Base-by-base conservation (phyloP, 1,139 yeast species). In the Diutina rugosa region DNA sequence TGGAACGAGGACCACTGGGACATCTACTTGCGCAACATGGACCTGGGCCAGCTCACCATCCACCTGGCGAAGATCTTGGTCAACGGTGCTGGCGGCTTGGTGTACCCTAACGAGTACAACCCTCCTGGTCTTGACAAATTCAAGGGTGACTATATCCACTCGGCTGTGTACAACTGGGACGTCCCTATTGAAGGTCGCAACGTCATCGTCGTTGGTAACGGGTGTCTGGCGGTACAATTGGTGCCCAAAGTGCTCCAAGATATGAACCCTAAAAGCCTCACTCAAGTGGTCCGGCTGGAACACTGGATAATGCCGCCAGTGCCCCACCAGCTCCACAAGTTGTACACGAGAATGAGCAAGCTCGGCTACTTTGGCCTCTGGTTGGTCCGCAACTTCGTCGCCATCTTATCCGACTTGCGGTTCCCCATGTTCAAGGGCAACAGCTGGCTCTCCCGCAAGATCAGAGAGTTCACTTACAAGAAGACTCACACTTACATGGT, bases 141-240 rank as follows among this genome's bases (percentile, higher is more conserved):
- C 63, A 67, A 76, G 61, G 83, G 82, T 4, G 63, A 61, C 3
- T 74, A 73, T 61, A 71, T 77, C 71, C 83, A 79, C 61, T 74
- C 81, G 1, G 80, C 78, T 0, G 64, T 75, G 53, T 79, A 79
- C 76, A 73, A 79, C 59, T 75, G 76, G 60, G 59, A 64, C 14
- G 74, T 75, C 12, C 69, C 70, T 35, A 65, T 78, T 58, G 65
- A 69, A 56, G 69, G 64, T 51, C 35, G 38, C 8, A 48, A 48
- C 16, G 45, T 49, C 28, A 35, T 49, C 32, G 53, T 49, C 29
- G 45, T 49, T 49, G 53, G 53, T 30, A 49, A 49, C 29, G 53
- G 53, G 44, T 49, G 53, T 35, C 45, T 35, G 44, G 53, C 53
- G 26, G 45, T 30, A 5, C 53, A 49, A 16, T 30, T 49, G 10